phyloP scores from a whole-genome alignment of 257 asterid genomes.

The Henckelia pumila region DNA sequence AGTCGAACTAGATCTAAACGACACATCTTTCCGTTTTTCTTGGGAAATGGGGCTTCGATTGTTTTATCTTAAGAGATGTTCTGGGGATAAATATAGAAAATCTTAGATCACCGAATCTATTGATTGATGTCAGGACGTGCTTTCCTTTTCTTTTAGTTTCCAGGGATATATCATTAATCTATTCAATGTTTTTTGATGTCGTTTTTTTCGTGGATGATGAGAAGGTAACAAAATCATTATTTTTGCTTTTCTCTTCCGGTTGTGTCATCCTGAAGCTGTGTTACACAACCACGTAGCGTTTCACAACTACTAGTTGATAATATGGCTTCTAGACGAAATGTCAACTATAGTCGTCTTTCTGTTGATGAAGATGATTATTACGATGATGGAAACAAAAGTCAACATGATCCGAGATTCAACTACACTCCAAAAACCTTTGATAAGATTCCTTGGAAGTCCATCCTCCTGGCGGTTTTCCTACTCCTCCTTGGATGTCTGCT shows the following conservation, averaged over 20 bases:
- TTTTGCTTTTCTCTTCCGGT: neutral
- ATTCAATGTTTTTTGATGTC: neutral
- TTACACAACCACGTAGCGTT: neutral
- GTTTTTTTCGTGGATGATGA: neutral
- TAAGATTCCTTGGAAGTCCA: constrained; percentile 88
- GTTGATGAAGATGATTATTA: constrained; percentile 59
- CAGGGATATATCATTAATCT: constrained; percentile 5
- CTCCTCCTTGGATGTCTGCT: constrained; percentile 85
- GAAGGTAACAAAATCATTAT: neutral
- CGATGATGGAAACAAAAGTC: constrained; percentile 33
- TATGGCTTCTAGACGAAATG: constrained; percentile 73
- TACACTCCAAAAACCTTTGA: constrained; percentile 62
- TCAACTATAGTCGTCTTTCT: constrained; percentile 61
- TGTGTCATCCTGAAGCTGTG: constrained; percentile 19
- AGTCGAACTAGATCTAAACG: neutral
- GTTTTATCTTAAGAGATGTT: neutral
- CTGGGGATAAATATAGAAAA: neutral
- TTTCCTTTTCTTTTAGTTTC: too few species aligned
- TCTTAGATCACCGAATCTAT: neutral
- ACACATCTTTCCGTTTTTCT: neutral
- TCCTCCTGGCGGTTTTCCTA: constrained; percentile 70
- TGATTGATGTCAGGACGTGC: neutral
- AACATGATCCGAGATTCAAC: constrained; percentile 69
- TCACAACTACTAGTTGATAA: constrained; percentile 19
- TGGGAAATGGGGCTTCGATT: neutral